Base-by-base conservation (phyloP, 305 asterid genomes). In the Ilex paraguariensis region DNA sequence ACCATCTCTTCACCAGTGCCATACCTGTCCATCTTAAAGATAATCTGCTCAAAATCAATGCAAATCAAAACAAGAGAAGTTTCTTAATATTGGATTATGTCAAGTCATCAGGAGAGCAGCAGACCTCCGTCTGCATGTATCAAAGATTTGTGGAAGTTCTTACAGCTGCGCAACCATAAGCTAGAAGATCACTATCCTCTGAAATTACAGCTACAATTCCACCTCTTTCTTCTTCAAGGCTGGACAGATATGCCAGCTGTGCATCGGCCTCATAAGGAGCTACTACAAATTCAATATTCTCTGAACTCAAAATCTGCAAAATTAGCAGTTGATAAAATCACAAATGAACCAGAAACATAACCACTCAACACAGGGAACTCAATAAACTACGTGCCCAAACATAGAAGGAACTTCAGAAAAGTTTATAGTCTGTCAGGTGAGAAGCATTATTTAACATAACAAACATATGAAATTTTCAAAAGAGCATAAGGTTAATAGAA, bases 181-280 rank as follows among this genome's bases (percentile, higher is more conserved):
- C 82, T 13, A 85, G 76, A 68, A 88, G 72, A 72, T 88, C 94
- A 7, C 96, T 85, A 52, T 88, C 96, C 80, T 88, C 94, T 45
- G 94, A 83, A 70, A 88, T 82, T 46, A 85, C 84, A 33, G 94
- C 89, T 39, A 13, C 84, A 57, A 85, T 69, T 63, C 89, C 96
- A 51, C 86, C 90, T 12, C 80, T 62, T 66, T 83, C 84, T 70
- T 75, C 69, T 59, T 77, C 77, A 54, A 85, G 82, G 61, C 81
- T 61, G 40, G 87, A 71, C 67, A 88, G 79, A 70, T 81, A 79
- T 57, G 96, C 94, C 75, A 85, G 66, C 44, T 88, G 94, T 58
- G 94, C 96, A 82, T 88, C 96, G 31, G 96, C 96, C 77, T 88
- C 96, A 17, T 88, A 88, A 30, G 96, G 96, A 66, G 96, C 96